A percentile compares a stretch with the other conserved stretches of the same genome.
Conservation (phyloP, 768 basidiomycete species). For the Phylloporus sp. region DNA sequence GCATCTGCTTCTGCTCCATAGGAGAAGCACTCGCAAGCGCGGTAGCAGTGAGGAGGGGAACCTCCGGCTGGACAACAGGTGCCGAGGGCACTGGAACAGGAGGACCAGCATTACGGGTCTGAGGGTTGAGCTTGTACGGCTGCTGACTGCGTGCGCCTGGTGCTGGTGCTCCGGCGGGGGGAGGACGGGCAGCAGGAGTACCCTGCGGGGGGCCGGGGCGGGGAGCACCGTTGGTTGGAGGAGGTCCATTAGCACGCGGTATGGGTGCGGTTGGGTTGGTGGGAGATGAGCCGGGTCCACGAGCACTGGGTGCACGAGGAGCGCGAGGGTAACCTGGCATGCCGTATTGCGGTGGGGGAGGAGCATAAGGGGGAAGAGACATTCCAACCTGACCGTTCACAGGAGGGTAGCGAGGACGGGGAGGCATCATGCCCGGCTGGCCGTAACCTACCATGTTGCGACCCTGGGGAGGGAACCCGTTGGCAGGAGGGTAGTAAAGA, state of each 20-base stretch:
- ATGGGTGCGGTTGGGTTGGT: constrained; percentile 56
- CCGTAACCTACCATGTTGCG: constrained; percentile 73
- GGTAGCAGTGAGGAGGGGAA: constrained; percentile 57
- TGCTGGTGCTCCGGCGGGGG: constrained; percentile 44
- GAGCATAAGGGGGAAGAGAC: constrained; percentile 72
- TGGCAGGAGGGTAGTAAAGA: constrained; percentile 77
- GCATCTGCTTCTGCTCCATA: constrained; percentile 97
- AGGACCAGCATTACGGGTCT: constrained; percentile 34
- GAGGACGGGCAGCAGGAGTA: constrained; percentile 39
- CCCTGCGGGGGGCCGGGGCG: constrained; percentile 42
- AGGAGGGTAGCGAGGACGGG: constrained; percentile 80
- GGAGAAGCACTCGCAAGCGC: constrained; percentile 55
- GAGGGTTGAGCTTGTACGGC: constrained; percentile 30
- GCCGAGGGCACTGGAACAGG: constrained; percentile 32
- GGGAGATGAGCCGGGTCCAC: constrained; percentile 68
- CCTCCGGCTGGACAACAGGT: constrained; percentile 43
- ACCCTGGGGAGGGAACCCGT: constrained; percentile 65
- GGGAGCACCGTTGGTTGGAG: constrained; percentile 49
- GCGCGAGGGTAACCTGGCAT: constrained; percentile 61
- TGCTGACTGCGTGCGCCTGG: constrained; percentile 34
- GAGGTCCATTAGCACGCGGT: constrained; percentile 62
- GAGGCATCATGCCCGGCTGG: constrained; percentile 84
- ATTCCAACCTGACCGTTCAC: constrained; percentile 69
- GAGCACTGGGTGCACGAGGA: constrained; percentile 58
- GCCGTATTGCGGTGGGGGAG: constrained; percentile 70